Evolutionary conservation across 2,329 filamentous ascomycete species (phyloP).

Genomic region (Beauveria varroae): DNA sequence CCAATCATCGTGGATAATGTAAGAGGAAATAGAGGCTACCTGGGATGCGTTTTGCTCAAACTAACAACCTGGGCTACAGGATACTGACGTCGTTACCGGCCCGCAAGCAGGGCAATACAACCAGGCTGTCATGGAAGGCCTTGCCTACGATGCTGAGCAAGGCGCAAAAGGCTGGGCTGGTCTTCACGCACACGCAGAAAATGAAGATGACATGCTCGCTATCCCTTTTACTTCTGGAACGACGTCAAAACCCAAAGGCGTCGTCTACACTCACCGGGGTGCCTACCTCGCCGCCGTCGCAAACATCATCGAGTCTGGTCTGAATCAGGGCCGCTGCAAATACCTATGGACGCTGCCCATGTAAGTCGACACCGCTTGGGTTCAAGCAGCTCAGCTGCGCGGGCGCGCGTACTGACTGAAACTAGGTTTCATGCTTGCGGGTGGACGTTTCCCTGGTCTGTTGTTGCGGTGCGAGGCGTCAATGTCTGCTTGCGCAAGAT

Average conservation of each 20-base stretch:
- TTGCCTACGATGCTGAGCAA: slow-evolving; percentile 59
- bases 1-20: slow-evolving; percentile 67
- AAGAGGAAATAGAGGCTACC: slow-evolving; percentile 12
- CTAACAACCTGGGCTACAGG: slow-evolving; percentile 35
- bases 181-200: slow-evolving; percentile 58
- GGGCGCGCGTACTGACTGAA: not conserved
- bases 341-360: slow-evolving; percentile 92
- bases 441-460: slow-evolving; percentile 90
- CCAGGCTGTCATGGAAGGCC: slow-evolving; percentile 71
- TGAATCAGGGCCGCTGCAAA: slow-evolving; percentile 69
- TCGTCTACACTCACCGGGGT: slow-evolving; percentile 83
- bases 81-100: slow-evolving; percentile 71
- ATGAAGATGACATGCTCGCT: slow-evolving; percentile 77
- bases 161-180: slow-evolving; percentile 69
- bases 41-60: not conserved
- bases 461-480: slow-evolving; percentile 89
- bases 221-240: slow-evolving; percentile 93
- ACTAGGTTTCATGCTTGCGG: slow-evolving; percentile 56
- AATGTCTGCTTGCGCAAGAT: slow-evolving; percentile 93
- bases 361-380: slow-evolving; percentile 46
- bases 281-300: slow-evolving; percentile 77
- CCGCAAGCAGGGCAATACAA: slow-evolving; percentile 74
- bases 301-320: slow-evolving; percentile 81
- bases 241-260: slow-evolving; percentile 85
- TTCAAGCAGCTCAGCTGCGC: too few relatives aligned